These are phyloP conservation scores for Bacidia gigantensis DNA, from an alignment of 495 filamentous ascomycete species.

Conservation along the genomic window DNA sequence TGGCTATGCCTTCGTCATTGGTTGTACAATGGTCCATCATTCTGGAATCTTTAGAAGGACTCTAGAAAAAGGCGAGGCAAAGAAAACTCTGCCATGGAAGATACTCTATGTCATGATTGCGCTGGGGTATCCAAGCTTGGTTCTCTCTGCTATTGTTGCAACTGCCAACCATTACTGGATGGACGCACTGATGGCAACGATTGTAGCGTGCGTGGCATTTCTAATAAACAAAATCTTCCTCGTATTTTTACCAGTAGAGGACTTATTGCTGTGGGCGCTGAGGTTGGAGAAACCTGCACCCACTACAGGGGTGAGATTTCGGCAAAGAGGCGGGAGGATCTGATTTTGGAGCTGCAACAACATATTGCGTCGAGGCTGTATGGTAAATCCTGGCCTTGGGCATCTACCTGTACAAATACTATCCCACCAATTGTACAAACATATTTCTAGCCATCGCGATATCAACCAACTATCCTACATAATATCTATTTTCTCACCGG, in stretches of 20 bases:
- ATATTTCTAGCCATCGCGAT: background rate
- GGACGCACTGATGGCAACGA: conserved; percentile 39
- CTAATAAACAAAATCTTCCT: conserved; percentile 39
- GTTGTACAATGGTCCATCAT: conserved; percentile 45
- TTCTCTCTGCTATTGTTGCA: conserved; percentile 48
- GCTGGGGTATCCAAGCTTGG: conserved; percentile 41
- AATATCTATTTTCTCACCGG: background rate
- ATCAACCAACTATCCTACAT: background rate
- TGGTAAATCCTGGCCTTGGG: too few relatives aligned
- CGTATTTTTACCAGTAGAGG: conserved; percentile 43
- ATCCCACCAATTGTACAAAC: too few relatives aligned
- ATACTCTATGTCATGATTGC: conserved; percentile 34
- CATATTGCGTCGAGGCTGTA: background rate
- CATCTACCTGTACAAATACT: background rate
- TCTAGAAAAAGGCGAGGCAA: conserved; percentile 30
- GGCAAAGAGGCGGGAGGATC: conserved; percentile 13
- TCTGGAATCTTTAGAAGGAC: conserved; percentile 35
- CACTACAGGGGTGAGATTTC: conserved; percentile 34
- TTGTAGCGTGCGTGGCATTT: conserved; percentile 35
- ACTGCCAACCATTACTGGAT: conserved; percentile 57
- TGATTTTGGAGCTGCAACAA: background rate
- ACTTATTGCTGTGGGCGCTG: conserved; percentile 39
- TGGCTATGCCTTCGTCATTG: conserved; percentile 46
- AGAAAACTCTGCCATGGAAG: conserved; percentile 28
- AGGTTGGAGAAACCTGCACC: conserved; percentile 44